Evolutionary conservation across 352 stramenopile species (phyloP), one percentile per base, ranked within the genome.

Genomic region (Pythium monospermum): DNA sequence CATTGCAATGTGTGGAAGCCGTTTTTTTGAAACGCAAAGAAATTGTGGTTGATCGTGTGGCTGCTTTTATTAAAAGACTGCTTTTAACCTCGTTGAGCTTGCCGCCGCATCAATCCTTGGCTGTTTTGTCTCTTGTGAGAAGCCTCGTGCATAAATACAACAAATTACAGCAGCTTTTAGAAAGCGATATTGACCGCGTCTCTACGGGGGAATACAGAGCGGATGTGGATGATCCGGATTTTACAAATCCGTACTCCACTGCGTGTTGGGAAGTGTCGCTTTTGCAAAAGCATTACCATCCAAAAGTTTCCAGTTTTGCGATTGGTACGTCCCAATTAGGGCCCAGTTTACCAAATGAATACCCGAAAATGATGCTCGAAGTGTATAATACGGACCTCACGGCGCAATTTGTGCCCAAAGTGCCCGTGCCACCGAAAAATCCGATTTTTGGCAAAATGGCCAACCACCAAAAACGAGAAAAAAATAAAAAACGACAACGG

Each of bases 101-200:
- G 41, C 76, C 79, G 25, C 73, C 88, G 2, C 74, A 93, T 46
- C 83, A 94, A 49, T 73, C 87, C 11, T 71, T 94, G 15, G 87
- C 88, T 13, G 73, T 98, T 25, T 59, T 98, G 57, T 81, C 91
- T 30, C 73, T 96, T 49, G 76, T 96, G 37, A 82, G 95, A 18
- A 83, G 73, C 26, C 63, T 98, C 16, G 75, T 97, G 28, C 80
- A 96, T 37, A 83, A 92, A 33, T 98, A 98, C 79, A 73, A 82
- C n/a, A 92, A 91, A 43, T 59, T 97, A 37, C 83, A 96, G 52
- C 94, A 97, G 63, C 74, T 98, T 33, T 76, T 98, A 0, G 94
- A 98, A 66, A 98, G 94, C 53, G 95, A 98, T 66, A 71, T 95
- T 23, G 95, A 98, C 70, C 85, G 96, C 38, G 90, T 98, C 28